Percentiles rank a stretch among this genome's conserved stretches.
These are phyloP conservation scores for Phytopythium kandeliae DNA, from an alignment of 352 stramenopile genomes.

Conservation along the genomic window DNA sequence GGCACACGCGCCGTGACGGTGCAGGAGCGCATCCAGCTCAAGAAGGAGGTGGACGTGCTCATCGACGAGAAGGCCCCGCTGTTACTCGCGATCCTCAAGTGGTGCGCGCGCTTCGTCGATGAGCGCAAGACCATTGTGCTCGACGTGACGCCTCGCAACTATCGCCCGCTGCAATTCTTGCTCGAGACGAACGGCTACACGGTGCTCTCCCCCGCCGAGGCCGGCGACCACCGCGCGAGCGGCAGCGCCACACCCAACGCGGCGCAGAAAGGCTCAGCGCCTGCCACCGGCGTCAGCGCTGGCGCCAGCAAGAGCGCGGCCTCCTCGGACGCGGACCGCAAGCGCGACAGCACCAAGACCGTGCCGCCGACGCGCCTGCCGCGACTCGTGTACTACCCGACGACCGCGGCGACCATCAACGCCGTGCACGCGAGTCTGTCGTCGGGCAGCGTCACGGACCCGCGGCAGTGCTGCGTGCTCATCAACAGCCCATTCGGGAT, in stretches of 20 bases:
- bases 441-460: slow-evolving; percentile 33
- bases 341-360: slow-evolving; percentile 28
- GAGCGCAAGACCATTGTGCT: slow-evolving; percentile 50
- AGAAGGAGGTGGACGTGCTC: slow-evolving; percentile 61
- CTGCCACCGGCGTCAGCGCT: too few relatives aligned
- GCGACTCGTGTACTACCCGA: slow-evolving; percentile 54
- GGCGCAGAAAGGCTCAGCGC: too few relatives aligned
- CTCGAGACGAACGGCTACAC: slow-evolving; percentile 40
- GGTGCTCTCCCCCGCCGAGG: slow-evolving; percentile 37
- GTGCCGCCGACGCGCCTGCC: slow-evolving; percentile 29
- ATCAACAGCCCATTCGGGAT: slow-evolving; percentile 60
- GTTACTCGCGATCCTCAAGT: slow-evolving; percentile 49
- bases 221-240: slow-evolving; percentile 20
- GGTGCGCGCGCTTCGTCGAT: slow-evolving; percentile 43
- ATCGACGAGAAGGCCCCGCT: slow-evolving; percentile 61
- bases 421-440: slow-evolving; percentile 47
- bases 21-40: slow-evolving; percentile 36
- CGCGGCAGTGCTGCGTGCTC: slow-evolving; percentile 47
- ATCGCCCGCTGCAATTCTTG: slow-evolving; percentile 28
- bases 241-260: slow-evolving; percentile 3
- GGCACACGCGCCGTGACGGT: slow-evolving; percentile 45
- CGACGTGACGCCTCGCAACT: slow-evolving; percentile 54
- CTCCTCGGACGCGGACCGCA: slow-evolving; percentile 5
- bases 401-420: slow-evolving; percentile 58
- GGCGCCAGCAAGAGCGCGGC: slow-evolving; percentile 4